Percentiles rank a stretch among this genome's conserved stretches.
Evolutionary conservation across 176 grass and related monocot genomes (phyloP).

Genomic region (Olyra latifolia): DNA sequence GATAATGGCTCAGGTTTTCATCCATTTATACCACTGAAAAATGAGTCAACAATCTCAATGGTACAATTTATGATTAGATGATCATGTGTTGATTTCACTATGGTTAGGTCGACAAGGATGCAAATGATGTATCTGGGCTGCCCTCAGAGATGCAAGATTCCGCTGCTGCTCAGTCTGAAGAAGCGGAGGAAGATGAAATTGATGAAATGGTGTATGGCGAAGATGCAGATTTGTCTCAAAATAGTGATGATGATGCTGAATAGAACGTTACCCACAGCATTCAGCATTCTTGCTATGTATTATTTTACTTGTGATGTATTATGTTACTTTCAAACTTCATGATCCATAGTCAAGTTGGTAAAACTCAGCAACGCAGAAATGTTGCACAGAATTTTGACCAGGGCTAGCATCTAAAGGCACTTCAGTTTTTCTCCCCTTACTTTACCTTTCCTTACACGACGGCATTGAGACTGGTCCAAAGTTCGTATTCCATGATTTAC

Average conservation of each 20-base stretch:
- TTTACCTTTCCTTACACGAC: neutral
- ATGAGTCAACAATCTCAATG: constrained; percentile 1
- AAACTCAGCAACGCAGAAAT: neutral
- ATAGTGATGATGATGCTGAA: constrained; percentile 42
- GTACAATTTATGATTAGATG: neutral
- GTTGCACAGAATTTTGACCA: constrained; percentile 40
- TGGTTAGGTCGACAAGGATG: constrained; percentile 52
- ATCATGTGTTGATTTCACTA: constrained; percentile 14
- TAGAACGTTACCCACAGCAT: neutral
- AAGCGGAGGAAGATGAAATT: constrained; percentile 61
- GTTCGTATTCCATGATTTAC: neutral
- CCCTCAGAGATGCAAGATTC: constrained; percentile 21
- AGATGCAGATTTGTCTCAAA: constrained; percentile 63
- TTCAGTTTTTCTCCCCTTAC: neutral
- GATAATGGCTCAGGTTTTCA: constrained; percentile 74
- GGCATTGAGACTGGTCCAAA: neutral
- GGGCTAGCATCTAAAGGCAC: neutral
- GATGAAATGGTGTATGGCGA: constrained; percentile 85
- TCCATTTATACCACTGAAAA: constrained; percentile 11
- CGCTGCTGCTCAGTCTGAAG: constrained; percentile 22
- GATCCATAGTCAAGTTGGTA: neutral
- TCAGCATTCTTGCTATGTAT: neutral
- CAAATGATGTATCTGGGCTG: constrained; percentile 19
- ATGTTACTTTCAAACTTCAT: constrained; percentile 4
- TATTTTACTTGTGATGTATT: neutral